phyloP scores from a whole-genome alignment of 2,329 filamentous ascomycete species.

The Ophiocordyceps australis region DNA sequence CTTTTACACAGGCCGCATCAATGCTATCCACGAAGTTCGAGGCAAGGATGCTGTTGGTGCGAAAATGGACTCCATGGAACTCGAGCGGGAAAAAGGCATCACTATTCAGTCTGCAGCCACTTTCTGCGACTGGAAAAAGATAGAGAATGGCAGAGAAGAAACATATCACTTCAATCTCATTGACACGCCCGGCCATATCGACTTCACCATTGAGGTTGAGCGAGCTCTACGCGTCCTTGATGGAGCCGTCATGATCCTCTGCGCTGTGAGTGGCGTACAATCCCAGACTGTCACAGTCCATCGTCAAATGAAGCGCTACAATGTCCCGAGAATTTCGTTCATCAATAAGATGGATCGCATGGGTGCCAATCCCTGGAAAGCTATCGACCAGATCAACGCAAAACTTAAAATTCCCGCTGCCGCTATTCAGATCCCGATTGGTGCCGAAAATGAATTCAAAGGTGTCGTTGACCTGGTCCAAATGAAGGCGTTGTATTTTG shows the following conservation, averaged over 20 bases:
- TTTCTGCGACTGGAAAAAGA: slow-evolving; percentile 93
- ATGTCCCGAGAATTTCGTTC: slow-evolving; percentile 87
- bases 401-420: slow-evolving; percentile 90
- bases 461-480: slow-evolving; percentile 84
- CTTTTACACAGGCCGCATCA: slow-evolving; percentile 95
- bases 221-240: slow-evolving; percentile 86
- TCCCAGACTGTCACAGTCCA: slow-evolving; percentile 97
- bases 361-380: slow-evolving; percentile 96
- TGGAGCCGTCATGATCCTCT: slow-evolving; percentile 95
- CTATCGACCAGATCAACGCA: slow-evolving; percentile 89
- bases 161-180: slow-evolving; percentile 97
- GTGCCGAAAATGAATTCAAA: slow-evolving; percentile 75
- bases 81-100: slow-evolving; percentile 96
- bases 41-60: slow-evolving; percentile 89
- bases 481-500: slow-evolving; percentile 88
- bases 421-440: slow-evolving; percentile 88
- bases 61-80: slow-evolving; percentile 99
- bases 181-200: slow-evolving; percentile 94
- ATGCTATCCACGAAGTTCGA: slow-evolving; percentile 90
- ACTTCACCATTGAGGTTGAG: slow-evolving; percentile 98
- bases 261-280: slow-evolving; percentile 92
- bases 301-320: slow-evolving; percentile 96
- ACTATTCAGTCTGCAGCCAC: slow-evolving; percentile 97
- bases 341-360: slow-evolving; percentile 99
- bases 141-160: slow-evolving; percentile 65